phyloP scores from a whole-genome alignment of 176 grass and related monocot genomes.

The Pharus latifolius region DNA sequence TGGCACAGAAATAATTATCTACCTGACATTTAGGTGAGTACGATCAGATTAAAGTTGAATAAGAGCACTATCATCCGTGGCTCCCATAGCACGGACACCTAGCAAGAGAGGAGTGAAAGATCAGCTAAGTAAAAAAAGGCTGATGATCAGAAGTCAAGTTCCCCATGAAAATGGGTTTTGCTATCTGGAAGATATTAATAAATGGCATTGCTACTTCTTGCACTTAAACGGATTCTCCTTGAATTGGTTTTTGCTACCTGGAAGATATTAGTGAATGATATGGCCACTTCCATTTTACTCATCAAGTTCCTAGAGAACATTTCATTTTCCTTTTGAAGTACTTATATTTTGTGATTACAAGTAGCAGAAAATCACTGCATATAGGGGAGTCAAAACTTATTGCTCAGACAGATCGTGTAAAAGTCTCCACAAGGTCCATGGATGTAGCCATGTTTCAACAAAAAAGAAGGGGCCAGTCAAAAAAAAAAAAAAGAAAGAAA shows the following conservation, averaged over 20 bases:
- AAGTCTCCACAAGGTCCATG: too few relatives aligned
- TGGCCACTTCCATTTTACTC: not conserved
- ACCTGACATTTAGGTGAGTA: conserved; percentile 19
- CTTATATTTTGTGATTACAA: too few relatives aligned
- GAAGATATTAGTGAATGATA: not conserved
- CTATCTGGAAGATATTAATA: not conserved
- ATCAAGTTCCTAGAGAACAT: not conserved
- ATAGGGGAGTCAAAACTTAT: too few relatives aligned
- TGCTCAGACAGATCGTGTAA: too few relatives aligned
- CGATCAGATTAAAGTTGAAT: conserved; percentile 30
- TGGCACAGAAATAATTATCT: conserved; percentile 1
- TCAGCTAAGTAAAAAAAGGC: not conserved
- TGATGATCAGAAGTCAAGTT: too few relatives aligned
- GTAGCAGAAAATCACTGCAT: too few relatives aligned
- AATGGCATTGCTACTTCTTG: not conserved
- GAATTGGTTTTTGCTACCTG: not conserved
- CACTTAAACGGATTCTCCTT: too few relatives aligned
- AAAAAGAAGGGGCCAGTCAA: too few relatives aligned
- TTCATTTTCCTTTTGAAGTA: too few relatives aligned
- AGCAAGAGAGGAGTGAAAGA: not conserved
- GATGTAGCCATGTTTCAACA: too few relatives aligned
- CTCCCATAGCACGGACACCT: conserved; percentile 34
- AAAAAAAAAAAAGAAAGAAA: too few relatives aligned
- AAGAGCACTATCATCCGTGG: conserved; percentile 8
- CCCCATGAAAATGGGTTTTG: not conserved